Evolutionary conservation across 1,139 yeast species (phyloP).

Genomic region (Pneumocystis oryctolagi): DNA sequence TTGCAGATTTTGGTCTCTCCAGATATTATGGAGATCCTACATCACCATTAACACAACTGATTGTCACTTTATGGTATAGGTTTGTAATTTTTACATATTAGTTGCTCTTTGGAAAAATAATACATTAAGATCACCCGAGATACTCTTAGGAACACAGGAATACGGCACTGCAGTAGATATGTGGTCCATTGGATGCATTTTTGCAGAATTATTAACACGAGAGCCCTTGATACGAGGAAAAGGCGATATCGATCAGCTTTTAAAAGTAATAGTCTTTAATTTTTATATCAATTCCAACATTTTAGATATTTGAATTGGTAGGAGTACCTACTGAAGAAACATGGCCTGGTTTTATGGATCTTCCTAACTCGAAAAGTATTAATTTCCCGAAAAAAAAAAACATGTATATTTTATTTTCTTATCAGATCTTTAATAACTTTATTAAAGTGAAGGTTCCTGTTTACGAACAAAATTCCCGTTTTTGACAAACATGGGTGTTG

Average conservation of each 20-base stretch:
- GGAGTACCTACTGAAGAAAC: constrained; percentile 16
- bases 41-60: constrained; percentile 18
- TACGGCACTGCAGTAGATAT: constrained; percentile 42
- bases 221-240: constrained; percentile 42
- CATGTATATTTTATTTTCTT: background rate
- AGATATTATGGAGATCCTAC: constrained; percentile 16
- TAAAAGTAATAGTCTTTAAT: constrained; percentile 31
- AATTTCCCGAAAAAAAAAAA: constrained; percentile 10
- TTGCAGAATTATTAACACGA: constrained; percentile 41
- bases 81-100: background rate
- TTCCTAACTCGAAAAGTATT: constrained; percentile 16
- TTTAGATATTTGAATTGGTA: constrained; percentile 11
- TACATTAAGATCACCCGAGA: constrained; percentile 31
- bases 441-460: constrained; percentile 8
- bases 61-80: constrained; percentile 24
- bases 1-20: constrained; percentile 46
- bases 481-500: constrained; percentile 33
- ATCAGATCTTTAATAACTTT: background rate
- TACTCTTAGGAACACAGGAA: constrained; percentile 38
- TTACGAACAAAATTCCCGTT: constrained; percentile 13
- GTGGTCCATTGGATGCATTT: constrained; percentile 46
- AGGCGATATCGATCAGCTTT: constrained; percentile 40
- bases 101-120: background rate
- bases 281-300: background rate
- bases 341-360: constrained; percentile 18